These are phyloP conservation scores for Russula compacta DNA, from an alignment of 768 basidiomycete genomes.

Conservation along the genomic window DNA sequence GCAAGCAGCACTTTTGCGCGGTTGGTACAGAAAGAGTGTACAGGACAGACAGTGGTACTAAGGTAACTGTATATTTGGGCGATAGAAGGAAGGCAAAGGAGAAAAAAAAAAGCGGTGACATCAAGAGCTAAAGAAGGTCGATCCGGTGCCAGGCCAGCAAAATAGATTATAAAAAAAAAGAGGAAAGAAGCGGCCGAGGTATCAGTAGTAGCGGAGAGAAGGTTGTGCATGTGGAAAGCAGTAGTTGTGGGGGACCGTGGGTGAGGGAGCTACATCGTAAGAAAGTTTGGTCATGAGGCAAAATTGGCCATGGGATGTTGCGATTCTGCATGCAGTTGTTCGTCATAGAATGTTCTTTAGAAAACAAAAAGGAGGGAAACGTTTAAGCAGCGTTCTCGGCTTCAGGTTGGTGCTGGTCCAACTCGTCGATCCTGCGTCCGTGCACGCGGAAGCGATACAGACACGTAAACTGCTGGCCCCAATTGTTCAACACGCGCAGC, in stretches of 20 bases:
- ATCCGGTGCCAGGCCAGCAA: conserved; percentile 8
- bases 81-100: background rate
- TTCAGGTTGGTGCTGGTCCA: background rate
- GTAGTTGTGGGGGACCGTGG: background rate
- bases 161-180: conserved; percentile 18
- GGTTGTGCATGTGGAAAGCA: no score
- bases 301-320: background rate
- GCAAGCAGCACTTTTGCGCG: background rate
- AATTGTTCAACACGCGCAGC: conserved; percentile 74
- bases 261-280: background rate
- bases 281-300: background rate
- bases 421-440: conserved; percentile 38
- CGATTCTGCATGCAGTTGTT: background rate
- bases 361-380: no score
- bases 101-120: background rate
- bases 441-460: conserved; percentile 81
- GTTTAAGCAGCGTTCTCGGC: conserved; percentile 1
- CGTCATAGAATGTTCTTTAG: background rate
- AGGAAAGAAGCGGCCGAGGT: background rate
- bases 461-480: conserved; percentile 85
- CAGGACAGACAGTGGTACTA: background rate
- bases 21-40: background rate
- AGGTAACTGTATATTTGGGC: background rate
- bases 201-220: background rate
- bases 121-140: background rate